Evolutionary conservation across 345 rosid genomes (phyloP).

Genomic region (Reutealis trisperma): DNA sequence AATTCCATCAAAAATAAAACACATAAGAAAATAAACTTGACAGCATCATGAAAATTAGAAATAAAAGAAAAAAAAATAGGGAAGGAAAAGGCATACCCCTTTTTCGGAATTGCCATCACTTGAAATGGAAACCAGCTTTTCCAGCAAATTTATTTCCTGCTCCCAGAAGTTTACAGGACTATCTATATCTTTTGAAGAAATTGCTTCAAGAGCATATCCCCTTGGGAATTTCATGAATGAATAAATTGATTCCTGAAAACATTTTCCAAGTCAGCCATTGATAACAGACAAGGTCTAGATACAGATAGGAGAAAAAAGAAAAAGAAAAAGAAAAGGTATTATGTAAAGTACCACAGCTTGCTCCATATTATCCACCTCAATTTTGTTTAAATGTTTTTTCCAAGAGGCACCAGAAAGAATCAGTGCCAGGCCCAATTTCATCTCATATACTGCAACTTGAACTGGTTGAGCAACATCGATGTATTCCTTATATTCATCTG

Average conservation of each 20-base stretch:
- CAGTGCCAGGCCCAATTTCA: conserved; percentile 80
- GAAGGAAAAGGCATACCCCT: conserved; percentile 31
- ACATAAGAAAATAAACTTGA: neutral
- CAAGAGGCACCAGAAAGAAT: conserved; percentile 52
- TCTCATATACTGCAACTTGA: conserved; percentile 91
- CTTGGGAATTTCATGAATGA: conserved; percentile 86
- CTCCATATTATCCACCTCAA: conserved; percentile 51
- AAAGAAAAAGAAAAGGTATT: neutral
- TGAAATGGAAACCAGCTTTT: conserved; percentile 59
- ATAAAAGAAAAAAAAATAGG: neutral
- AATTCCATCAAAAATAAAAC: neutral
- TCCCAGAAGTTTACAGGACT: conserved; percentile 45
- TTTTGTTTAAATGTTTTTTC: conserved; percentile 37
- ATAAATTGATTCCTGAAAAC: conserved; percentile 65
- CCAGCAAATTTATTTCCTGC: conserved; percentile 52
- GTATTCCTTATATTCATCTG: conserved; percentile 63
- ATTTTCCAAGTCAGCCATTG: conserved; percentile 22
- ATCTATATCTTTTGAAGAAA: conserved; percentile 39
- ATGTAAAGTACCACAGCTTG: conserved; percentile 52
- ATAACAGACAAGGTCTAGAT: neutral
- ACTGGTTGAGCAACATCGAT: conserved; percentile 77
- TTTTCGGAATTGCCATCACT: conserved; percentile 42
- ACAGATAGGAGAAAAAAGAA: neutral
- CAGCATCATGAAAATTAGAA: neutral
- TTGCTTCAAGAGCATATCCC: conserved; percentile 32